Percentiles rank a stretch among this genome's conserved stretches.
Conservation (phyloP, 148 eudicot species). For the Rhododendron ovatum region DNA sequence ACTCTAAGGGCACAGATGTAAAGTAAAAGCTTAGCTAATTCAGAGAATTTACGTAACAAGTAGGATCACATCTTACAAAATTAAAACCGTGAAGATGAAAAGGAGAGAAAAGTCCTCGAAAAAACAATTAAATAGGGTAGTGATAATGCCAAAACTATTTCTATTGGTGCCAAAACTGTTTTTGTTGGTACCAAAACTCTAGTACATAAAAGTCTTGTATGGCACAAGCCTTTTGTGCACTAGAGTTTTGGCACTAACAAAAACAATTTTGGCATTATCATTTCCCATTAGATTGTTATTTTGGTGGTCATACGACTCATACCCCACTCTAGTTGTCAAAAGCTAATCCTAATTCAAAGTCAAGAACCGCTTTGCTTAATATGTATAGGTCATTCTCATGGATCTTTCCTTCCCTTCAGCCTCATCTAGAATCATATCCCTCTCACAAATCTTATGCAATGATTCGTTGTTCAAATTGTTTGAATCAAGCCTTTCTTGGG, state of each 20-base stretch:
- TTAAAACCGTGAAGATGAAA: background rate
- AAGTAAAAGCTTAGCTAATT: conserved; percentile 15
- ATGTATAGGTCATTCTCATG: background rate
- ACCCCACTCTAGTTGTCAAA: background rate
- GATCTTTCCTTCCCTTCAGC: background rate
- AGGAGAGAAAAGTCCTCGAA: background rate
- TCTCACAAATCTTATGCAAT: background rate
- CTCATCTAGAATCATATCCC: background rate
- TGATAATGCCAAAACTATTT: too few species aligned
- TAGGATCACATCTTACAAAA: background rate
- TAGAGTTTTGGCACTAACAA: too few species aligned
- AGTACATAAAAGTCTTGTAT: too few species aligned
- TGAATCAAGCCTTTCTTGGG: background rate
- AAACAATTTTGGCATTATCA: too few species aligned
- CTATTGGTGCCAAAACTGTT: too few species aligned
- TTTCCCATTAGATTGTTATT: background rate
- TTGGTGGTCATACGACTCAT: background rate
- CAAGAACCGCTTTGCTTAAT: background rate
- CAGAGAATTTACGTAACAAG: background rate
- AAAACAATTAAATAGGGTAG: background rate
- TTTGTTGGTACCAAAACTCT: too few species aligned
- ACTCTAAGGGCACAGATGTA: background rate
- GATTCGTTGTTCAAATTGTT: background rate
- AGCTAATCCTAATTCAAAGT: background rate
- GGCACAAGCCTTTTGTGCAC: too few species aligned